Percentiles rank a stretch among this genome's conserved stretches.
Conservation (phyloP, 2,329 filamentous ascomycete genomes). For the Didymella sp. region DNA sequence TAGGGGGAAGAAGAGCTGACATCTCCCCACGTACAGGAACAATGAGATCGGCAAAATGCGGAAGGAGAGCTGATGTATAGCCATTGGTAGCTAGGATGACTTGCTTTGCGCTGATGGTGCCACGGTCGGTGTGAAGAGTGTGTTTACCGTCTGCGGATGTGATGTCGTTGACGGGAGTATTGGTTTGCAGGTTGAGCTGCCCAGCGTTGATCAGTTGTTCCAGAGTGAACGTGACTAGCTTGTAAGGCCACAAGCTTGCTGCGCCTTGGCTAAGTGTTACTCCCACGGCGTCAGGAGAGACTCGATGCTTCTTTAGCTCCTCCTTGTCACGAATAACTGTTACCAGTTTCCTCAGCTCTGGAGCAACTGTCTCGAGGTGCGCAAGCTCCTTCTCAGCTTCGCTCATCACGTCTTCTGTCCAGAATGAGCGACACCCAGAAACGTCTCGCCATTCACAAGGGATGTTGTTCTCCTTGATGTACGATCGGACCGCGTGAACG, state of each 20-base stretch:
- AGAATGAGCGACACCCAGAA: constrained; percentile 70
- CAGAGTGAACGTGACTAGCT: constrained; percentile 76
- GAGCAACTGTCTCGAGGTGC: constrained; percentile 59
- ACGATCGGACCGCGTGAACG: constrained; percentile 64
- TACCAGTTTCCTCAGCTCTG: constrained; percentile 61
- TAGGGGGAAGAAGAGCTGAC: constrained; percentile 67
- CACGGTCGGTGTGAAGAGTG: constrained; percentile 71
- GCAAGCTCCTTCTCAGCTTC: constrained; percentile 60
- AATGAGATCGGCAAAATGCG: constrained; percentile 72
- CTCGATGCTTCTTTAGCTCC: constrained; percentile 60
- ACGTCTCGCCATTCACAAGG: constrained; percentile 73
- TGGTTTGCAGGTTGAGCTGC: constrained; percentile 75
- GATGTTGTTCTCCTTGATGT: constrained; percentile 65
- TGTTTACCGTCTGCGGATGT: constrained; percentile 54
- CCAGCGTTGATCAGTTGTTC: constrained; percentile 61
- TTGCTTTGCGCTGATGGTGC: constrained; percentile 66
- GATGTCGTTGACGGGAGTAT: constrained; percentile 65
- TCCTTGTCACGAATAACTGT: constrained; percentile 50
- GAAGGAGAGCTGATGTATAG: constrained; percentile 79
- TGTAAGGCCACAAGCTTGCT: constrained; percentile 82
- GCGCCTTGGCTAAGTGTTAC: constrained; percentile 71
- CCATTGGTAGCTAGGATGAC: constrained; percentile 84
- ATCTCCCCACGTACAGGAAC: constrained; percentile 80
- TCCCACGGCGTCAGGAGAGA: constrained; percentile 59
- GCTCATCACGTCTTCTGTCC: constrained; percentile 62